Base-by-base conservation (phyloP, 177 flowering plant species). In the Vitis hybrid region DNA sequence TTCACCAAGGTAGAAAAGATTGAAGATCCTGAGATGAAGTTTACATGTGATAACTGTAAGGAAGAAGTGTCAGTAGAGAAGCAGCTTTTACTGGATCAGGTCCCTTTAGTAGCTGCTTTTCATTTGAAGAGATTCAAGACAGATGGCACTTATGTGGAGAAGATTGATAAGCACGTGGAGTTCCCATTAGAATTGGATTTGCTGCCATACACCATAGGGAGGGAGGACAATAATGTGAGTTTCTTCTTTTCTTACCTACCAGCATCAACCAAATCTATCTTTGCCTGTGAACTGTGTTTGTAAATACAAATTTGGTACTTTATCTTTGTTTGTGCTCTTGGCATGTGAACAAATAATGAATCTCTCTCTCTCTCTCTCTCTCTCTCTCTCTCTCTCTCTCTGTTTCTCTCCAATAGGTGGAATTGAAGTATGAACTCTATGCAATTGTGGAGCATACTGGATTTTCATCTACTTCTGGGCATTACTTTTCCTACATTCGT, bases 111-210 rank as follows among this genome's bases (percentile, higher is more conserved):
- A 63, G 87, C 91, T 17, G 65, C 90, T 63, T 81, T 96, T 50
- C 99, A 96, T 76, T 82, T 96, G 72, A 96, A 96, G 81, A 91
- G 99, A 78, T 96, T 96, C 73, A 91, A 88, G 84, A 84, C 70
- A 72, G 84, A 84, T 80, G 97, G 97, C 7, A 50, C 60, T 12
- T 67, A 39, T 76, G 85, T 91, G 60, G 87, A 91, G 85, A 96
- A 96, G 80, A 83, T 96, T 64, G 86, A 83, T 57, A 91, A 84
- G 71, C 80, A 76, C 65, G 88, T 96, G 45, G 75, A 74, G 26
- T 93, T 75, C 59, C 98, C 99, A 18, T 73, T 91, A 69, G 89
- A 85, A 65, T 72, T 96, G 69, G 95, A 96, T 74, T 77, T 96
- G 81, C 74, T 65, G 60, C 89, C 93, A 26, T 96, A 79, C 75